phyloP scores from a whole-genome alignment of 495 filamentous ascomycete species.

The Neurospora sp. region DNA sequence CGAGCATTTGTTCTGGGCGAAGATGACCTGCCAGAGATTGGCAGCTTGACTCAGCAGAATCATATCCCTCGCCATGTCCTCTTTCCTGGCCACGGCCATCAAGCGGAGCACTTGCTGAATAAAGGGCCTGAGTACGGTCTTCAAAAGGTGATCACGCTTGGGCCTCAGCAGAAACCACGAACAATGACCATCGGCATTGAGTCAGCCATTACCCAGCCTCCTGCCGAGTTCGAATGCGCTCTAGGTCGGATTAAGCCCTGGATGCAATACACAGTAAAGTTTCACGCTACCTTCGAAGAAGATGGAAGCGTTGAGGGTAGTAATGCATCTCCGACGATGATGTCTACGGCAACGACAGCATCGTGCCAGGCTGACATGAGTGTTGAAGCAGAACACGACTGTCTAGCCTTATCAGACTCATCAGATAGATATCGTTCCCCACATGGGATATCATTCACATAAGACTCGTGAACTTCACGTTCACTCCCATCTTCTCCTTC shows the following conservation, averaged over 20 bases:
- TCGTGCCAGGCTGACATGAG: too few relatives aligned
- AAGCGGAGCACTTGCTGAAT: background rate
- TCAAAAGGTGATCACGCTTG: background rate
- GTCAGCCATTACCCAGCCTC: rapidly evolving
- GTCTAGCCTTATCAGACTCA: too few relatives aligned
- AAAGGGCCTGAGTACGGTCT: background rate
- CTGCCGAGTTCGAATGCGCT: background rate
- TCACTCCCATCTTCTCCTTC: too few relatives aligned
- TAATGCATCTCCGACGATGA: too few relatives aligned
- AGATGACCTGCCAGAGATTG: background rate
- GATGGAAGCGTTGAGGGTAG: too few relatives aligned
- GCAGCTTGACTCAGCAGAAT: background rate
- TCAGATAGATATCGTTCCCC: too few relatives aligned
- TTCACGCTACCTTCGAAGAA: background rate
- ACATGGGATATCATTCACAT: too few relatives aligned
- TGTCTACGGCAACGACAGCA: too few relatives aligned
- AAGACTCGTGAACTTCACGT: too few relatives aligned
- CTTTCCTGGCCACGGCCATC: background rate
- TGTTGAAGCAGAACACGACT: too few relatives aligned
- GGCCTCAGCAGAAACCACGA: background rate
- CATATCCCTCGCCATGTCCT: background rate
- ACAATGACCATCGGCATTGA: background rate
- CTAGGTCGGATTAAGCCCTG: rapidly evolving
- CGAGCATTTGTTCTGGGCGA: background rate
- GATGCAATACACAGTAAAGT: background rate